Evolutionary conservation across 805 yeast species (phyloP).

Genomic region (Suhomyces emberorum): DNA sequence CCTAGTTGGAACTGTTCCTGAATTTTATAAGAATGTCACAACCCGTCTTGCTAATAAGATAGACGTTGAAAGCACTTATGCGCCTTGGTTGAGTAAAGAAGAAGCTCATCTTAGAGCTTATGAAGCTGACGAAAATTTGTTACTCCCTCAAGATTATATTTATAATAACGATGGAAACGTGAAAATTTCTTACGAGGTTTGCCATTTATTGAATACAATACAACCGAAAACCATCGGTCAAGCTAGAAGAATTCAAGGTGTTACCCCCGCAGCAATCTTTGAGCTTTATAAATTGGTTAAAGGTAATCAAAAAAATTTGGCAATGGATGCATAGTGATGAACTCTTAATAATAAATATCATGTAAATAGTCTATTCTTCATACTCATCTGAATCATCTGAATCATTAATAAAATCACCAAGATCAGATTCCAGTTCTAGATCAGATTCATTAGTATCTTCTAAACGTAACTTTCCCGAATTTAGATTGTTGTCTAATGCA

Average conservation of each 20-base stretch:
- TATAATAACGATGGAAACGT: constrained; percentile 52
- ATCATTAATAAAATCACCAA: neutral
- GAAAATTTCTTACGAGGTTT: constrained; percentile 71
- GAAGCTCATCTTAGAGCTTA: constrained; percentile 69
- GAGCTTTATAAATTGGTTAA: constrained; percentile 63
- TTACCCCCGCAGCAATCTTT: constrained; percentile 89
- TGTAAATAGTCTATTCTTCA: neutral
- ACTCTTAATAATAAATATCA: too few relatives aligned
- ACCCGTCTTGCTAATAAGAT: constrained; percentile 54
- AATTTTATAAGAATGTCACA: constrained; percentile 19
- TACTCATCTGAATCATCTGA: neutral
- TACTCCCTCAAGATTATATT: constrained; percentile 65
- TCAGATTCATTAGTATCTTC: neutral
- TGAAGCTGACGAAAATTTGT: constrained; percentile 74
- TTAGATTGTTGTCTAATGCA: constrained; percentile 29
- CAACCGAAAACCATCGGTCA: constrained; percentile 92
- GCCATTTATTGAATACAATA: constrained; percentile 61
- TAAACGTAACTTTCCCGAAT: neutral
- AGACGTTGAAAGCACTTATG: constrained; percentile 78
- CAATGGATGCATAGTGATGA: neutral
- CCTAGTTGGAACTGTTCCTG: constrained; percentile 22
- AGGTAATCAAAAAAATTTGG: constrained; percentile 12
- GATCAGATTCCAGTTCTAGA: neutral
- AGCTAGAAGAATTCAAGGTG: constrained; percentile 90
- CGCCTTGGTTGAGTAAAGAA: constrained; percentile 76